These are phyloP conservation scores for Termitomyces eurrhizus DNA, from an alignment of 768 basidiomycete genomes.

Conservation along the genomic window DNA sequence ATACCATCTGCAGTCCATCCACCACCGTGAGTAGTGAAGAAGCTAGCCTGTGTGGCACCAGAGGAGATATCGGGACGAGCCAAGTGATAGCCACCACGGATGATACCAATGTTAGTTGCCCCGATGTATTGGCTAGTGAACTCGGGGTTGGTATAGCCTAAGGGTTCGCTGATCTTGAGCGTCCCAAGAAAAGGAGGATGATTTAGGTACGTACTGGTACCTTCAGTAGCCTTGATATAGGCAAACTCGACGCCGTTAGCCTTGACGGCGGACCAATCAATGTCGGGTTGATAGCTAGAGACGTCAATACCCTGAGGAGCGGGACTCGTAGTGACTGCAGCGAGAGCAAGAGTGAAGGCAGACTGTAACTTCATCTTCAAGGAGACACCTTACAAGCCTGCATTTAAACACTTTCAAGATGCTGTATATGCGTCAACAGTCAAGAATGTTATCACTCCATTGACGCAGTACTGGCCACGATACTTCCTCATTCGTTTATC, in stretches of 20 bases:
- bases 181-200: background rate
- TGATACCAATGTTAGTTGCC: constrained; percentile 51
- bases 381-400: background rate
- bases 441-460: too few relatives aligned
- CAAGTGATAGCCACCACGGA: constrained; percentile 43
- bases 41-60: constrained; percentile 57
- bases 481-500: background rate
- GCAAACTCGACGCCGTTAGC: constrained; percentile 50
- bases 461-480: background rate
- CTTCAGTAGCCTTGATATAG: constrained; percentile 67
- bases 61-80: constrained; percentile 49
- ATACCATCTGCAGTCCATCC: constrained; percentile 21
- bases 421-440: constrained; percentile 6
- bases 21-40: constrained; percentile 54
- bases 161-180: background rate
- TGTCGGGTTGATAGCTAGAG: constrained; percentile 41
- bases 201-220: constrained; percentile 11
- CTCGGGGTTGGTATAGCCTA: constrained; percentile 36
- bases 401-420: background rate
- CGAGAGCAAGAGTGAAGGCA: constrained; percentile 13
- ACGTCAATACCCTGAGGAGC: constrained; percentile 54
- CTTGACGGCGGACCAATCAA: constrained; percentile 51
- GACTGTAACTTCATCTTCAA: constrained; percentile 17
- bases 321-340: constrained; percentile 8
- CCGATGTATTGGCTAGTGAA: constrained; percentile 53